Evolutionary conservation across 1,139 yeast species (phyloP), one percentile per base, ranked within the genome.

Genomic region (Suhomyces choctaworum): DNA sequence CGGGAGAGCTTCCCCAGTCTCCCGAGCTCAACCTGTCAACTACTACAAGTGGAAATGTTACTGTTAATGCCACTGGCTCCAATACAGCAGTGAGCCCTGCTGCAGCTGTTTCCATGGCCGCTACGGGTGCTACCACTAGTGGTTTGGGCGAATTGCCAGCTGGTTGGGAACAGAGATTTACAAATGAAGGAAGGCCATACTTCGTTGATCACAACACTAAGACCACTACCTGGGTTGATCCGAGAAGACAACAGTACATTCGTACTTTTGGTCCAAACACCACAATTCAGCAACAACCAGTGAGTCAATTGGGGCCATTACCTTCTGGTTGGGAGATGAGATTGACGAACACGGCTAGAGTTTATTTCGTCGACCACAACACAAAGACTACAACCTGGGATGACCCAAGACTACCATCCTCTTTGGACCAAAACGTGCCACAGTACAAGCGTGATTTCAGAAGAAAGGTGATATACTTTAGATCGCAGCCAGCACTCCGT

Each of bases 301-400:
- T 92, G n/a, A 85, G 96, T 34, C 97, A 94, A 61, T 75, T 92
- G 60, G 98, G 98, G 8, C 98, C 98, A 36, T 73, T 92, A 54
- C 99, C 99, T 34, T 81, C 92, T 35, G 99, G 99, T 36, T 92
- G 99, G 99, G 99, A 92, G 69, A 92, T 92, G 99, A 84, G 99
- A 64, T 77, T 94, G 56, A 94, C 99, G 31, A 92, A 90, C 62
- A 92, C 98, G 2, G 97, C 98, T 13, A 79, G 99, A 60, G 98
- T 94, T 16, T 92, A 92, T 63, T 92, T 92, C 63, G 99, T 92
- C 46, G 99, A 92, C 64, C 99, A 92, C 69, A 92, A 92, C 64
- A 92, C 99, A 29, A 92, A 92, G 67, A 92, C 98, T 0, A 92
- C 99, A 2, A 92, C 99, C 1, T 92, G 99, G 99, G 99, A 92